A percentile compares a stretch with the other conserved stretches of the same genome.
Evolutionary conservation across 192 early-diverging fungal genomes (phyloP).

Genomic region (Backusella luteola): DNA sequence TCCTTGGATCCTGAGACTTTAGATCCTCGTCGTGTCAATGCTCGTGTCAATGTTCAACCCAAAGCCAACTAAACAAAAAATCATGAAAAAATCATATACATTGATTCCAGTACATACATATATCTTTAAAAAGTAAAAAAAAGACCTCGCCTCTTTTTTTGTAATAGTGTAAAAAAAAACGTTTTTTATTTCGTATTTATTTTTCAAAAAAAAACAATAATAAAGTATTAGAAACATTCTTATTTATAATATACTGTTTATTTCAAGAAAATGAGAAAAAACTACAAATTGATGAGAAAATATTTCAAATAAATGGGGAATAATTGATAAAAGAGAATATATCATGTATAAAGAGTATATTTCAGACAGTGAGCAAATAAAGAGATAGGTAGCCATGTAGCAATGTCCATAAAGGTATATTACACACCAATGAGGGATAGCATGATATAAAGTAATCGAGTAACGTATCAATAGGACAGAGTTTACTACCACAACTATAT

Average conservation of each 20-base stretch:
- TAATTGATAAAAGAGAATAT: no score
- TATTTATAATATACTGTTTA: background rate
- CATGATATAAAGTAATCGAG: no score
- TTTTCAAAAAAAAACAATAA: background rate
- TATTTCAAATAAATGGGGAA: no score
- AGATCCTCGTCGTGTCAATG: slow-evolving; percentile 40
- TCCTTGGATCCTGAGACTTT: slow-evolving; percentile 41
- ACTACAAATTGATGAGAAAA: no score
- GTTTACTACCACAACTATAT: no score
- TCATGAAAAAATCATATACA: background rate
- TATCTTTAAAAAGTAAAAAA: background rate
- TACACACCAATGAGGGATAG: no score
- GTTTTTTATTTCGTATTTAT: slow-evolving; percentile 10
- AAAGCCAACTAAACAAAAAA: background rate
- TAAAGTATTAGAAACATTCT: slow-evolving; percentile 5
- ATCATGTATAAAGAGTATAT: no score
- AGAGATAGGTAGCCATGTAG: no score
- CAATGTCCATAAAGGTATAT: no score
- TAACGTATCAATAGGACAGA: no score
- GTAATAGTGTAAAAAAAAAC: slow-evolving; percentile 12
- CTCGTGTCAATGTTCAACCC: slow-evolving; percentile 30
- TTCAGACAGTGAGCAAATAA: no score
- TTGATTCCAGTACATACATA: slow-evolving; percentile 1
- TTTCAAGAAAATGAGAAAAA: no score
- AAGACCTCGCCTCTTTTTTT: slow-evolving; percentile 7